phyloP scores from a whole-genome alignment of 2,329 filamentous ascomycete genomes.

The Colletotrichum liriopes region DNA sequence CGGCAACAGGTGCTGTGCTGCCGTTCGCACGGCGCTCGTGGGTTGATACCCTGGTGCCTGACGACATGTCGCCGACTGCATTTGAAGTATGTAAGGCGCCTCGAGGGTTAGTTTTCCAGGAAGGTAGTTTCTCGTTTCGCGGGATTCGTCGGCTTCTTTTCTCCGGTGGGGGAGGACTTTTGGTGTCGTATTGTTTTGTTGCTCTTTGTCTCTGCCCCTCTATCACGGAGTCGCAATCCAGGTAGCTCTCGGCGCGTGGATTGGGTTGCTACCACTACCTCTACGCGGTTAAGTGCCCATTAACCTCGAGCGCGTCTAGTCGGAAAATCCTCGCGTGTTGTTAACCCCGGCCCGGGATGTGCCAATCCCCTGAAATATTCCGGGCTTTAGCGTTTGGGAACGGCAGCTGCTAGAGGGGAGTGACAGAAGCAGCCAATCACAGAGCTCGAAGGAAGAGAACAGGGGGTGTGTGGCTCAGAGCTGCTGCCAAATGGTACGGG shows the following conservation, averaged over 20 bases:
- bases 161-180: not conserved
- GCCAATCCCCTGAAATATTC: constrained; percentile 35
- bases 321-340: constrained; percentile 43
- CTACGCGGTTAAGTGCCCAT: constrained; percentile 36
- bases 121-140: not conserved
- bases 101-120: not conserved
- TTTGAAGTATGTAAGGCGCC: constrained; percentile 45
- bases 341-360: constrained; percentile 26
- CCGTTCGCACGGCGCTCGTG: constrained; percentile 60
- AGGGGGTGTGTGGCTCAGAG: constrained; percentile 14
- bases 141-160: not conserved
- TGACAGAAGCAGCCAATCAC: constrained; percentile 20
- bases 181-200: not conserved
- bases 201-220: constrained; percentile 33
- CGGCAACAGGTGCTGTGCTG: constrained; percentile 44
- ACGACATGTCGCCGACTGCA: constrained; percentile 61
- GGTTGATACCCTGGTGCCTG: constrained; percentile 59
- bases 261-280: constrained; percentile 17
- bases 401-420: constrained; percentile 18
- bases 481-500: not conserved
- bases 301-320: constrained; percentile 38
- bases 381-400: constrained; percentile 24
- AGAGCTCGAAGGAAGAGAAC: constrained; percentile 8
- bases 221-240: constrained; percentile 25
- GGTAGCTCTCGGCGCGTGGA: constrained; percentile 7